Evolutionary conservation across 2,329 filamentous ascomycete species (phyloP).

Genomic region (Xylaria sp.): DNA sequence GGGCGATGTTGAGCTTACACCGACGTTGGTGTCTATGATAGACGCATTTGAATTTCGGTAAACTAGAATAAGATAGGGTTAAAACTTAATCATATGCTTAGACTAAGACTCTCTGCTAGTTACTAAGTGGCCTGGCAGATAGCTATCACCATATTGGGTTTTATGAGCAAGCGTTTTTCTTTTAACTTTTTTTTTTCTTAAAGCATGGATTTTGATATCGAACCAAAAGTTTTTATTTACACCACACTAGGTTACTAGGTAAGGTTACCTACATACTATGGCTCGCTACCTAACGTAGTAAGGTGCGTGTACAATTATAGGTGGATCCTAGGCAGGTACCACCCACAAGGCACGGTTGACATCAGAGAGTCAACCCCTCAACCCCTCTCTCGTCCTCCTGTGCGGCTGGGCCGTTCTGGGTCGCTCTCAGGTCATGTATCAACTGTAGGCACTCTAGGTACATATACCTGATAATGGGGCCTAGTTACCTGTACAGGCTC

Average conservation of each 20-base stretch:
- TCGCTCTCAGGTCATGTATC: not conserved
- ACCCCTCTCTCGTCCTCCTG: conserved; percentile 30
- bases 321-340: not conserved
- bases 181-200: not conserved
- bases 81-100: not conserved
- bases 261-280: not conserved
- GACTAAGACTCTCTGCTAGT: not conserved
- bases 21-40: not conserved
- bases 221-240: not conserved
- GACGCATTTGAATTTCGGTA: not conserved
- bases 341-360: not conserved
- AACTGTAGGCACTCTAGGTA: conserved; percentile 4
- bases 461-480: conserved; percentile 15
- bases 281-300: not conserved
- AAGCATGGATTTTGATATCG: not conserved
- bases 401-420: conserved; percentile 4
- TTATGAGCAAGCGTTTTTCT: conserved; percentile 4
- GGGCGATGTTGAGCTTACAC: not conserved
- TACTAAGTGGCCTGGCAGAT: not conserved
- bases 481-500: conserved; percentile 1
- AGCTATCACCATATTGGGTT: not conserved
- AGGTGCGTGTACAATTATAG: not conserved
- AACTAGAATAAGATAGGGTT: not conserved
- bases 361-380: conserved; percentile 30
- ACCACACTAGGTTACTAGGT: not conserved